Conservation (phyloP, 345 rosid genomes). For the Carallia pectinifolia region DNA sequence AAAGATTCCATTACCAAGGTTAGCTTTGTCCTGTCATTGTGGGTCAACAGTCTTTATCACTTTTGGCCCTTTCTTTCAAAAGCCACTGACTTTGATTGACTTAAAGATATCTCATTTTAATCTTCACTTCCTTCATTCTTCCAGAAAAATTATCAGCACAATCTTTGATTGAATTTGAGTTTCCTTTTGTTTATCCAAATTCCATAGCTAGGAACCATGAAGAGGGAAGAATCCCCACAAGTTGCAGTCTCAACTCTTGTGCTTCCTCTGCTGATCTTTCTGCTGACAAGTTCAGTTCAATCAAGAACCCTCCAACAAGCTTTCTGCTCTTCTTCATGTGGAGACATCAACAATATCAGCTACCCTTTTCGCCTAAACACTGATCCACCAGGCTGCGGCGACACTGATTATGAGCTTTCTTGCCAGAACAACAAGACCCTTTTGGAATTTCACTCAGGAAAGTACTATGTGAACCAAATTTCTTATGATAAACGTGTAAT, state of each 20-base stretch:
- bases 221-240: neutral
- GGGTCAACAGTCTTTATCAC: too few relatives aligned
- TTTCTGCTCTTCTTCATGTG: slow-evolving; percentile 39
- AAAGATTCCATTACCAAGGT: too few relatives aligned
- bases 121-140: too few relatives aligned
- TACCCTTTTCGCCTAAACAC: slow-evolving; percentile 36
- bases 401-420: slow-evolving; percentile 25
- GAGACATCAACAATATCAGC: slow-evolving; percentile 33
- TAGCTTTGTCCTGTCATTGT: too few relatives aligned
- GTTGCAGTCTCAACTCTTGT: slow-evolving; percentile 2
- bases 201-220: neutral
- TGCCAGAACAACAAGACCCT: slow-evolving; percentile 34
- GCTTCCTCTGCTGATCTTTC: slow-evolving; percentile 9
- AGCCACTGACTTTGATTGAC: too few relatives aligned
- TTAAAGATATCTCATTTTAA: too few relatives aligned
- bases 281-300: slow-evolving; percentile 1
- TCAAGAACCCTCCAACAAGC: slow-evolving; percentile 19
- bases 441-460: slow-evolving; percentile 21
- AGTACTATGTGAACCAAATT: slow-evolving; percentile 33
- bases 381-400: slow-evolving; percentile 32
- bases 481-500: slow-evolving; percentile 17
- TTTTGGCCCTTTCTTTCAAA: too few relatives aligned
- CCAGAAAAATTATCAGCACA: too few relatives aligned
- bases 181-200: neutral
- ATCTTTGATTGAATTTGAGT: too few relatives aligned